These are phyloP conservation scores for Penicillium desertorum DNA, from an alignment of 495 filamentous ascomycete species.

Conservation along the genomic window DNA sequence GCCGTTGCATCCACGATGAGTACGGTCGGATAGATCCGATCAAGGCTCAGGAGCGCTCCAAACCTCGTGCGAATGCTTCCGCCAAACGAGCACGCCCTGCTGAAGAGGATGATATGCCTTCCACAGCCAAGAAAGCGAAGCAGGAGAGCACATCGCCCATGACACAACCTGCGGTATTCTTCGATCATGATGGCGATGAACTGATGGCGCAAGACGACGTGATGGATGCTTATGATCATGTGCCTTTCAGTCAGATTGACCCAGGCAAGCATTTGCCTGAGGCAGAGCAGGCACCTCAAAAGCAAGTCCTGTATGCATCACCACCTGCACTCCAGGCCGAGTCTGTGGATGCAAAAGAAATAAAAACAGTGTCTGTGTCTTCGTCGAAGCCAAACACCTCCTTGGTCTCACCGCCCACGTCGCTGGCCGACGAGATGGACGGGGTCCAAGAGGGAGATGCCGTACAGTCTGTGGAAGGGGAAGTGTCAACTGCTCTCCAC, in stretches of 20 bases:
- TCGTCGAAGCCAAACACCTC: conserved; percentile 42
- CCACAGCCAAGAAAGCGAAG: conserved; percentile 39
- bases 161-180: conserved; percentile 23
- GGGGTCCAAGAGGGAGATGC: conserved; percentile 36
- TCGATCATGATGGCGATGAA: conserved; percentile 18
- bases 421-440: conserved; percentile 49
- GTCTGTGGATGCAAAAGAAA: conserved; percentile 34
- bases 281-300: conserved; percentile 23
- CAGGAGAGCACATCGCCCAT: conserved; percentile 43
- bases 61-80: conserved; percentile 53
- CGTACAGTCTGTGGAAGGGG: conserved; percentile 38
- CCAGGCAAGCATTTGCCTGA: conserved; percentile 10
- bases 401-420: conserved; percentile 54
- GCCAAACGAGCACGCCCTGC: conserved; percentile 49
- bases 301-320: conserved; percentile 39
- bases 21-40: conserved; percentile 62
- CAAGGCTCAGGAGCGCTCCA: conserved; percentile 59
- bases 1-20: conserved; percentile 68
- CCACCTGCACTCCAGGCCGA: conserved; percentile 41
- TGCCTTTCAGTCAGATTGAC: conserved; percentile 7
- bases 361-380: conserved; percentile 29
- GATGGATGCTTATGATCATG: conserved; percentile 15
- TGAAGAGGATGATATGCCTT: conserved; percentile 34
- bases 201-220: conserved; percentile 15
- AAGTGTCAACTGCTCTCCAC: conserved; percentile 34